These are phyloP conservation scores for Backusella mclennaniae DNA, from an alignment of 192 early-diverging fungal genomes.

Conservation along the genomic window DNA sequence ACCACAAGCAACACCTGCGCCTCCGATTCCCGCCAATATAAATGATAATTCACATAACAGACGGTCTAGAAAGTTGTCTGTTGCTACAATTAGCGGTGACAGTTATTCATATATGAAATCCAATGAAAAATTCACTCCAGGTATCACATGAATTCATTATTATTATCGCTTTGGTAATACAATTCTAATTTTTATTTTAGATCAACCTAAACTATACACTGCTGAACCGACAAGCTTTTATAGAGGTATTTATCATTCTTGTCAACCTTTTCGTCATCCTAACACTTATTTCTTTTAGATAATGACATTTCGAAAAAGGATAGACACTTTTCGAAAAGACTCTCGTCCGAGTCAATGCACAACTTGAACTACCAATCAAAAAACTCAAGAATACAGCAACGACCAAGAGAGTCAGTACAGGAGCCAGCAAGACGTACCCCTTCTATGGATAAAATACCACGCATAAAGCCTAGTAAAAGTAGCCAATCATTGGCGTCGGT, in stretches of 20 bases:
- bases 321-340: background rate
- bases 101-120: slow-evolving; percentile 6
- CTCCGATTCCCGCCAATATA: background rate
- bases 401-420: background rate
- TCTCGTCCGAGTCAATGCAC: background rate
- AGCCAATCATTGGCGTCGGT: background rate
- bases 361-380: background rate
- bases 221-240: background rate
- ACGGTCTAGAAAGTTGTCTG: background rate
- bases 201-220: background rate
- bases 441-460: background rate
- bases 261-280: too few relatives aligned
- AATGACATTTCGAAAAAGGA: background rate
- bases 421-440: background rate
- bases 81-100: slow-evolving; percentile 6
- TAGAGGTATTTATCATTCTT: background rate
- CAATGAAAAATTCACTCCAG: background rate
- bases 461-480: background rate
- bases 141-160: slow-evolving; percentile 3
- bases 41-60: background rate
- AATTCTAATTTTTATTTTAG: background rate
- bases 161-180: background rate
- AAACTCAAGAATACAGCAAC: background rate
- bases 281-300: background rate
- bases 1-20: background rate